These are phyloP conservation scores for Metschnikowia chrysomelidarum DNA, from an alignment of 805 yeast genomes.

Conservation along the genomic window DNA sequence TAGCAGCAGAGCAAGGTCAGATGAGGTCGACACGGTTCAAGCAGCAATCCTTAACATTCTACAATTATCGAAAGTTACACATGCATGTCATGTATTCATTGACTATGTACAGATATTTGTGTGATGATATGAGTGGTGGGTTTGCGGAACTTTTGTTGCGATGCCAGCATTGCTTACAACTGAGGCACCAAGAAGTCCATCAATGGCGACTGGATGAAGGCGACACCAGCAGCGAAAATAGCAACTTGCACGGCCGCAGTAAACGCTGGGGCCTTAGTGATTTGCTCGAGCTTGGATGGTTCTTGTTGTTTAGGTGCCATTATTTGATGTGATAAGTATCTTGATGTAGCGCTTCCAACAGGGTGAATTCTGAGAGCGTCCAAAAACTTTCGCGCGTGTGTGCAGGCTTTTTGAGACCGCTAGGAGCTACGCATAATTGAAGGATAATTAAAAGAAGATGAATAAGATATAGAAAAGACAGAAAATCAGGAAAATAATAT, in stretches of 20 bases:
- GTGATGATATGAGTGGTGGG: not conserved
- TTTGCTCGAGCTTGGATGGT: conserved; percentile 42
- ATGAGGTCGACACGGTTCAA: too few species aligned
- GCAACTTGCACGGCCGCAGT: conserved; percentile 62
- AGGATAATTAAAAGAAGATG: too few species aligned
- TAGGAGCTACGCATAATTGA: too few species aligned
- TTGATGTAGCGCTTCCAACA: too few species aligned
- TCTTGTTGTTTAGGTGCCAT: conserved; percentile 20
- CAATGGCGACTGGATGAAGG: conserved; percentile 71
- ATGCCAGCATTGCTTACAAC: conserved; percentile 27
- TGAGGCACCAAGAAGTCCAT: conserved; percentile 85
- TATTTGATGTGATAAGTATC: too few species aligned
- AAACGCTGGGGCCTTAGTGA: conserved; percentile 63
- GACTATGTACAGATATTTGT: conserved; percentile 6
- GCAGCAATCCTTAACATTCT: too few species aligned
- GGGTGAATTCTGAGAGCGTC: too few species aligned
- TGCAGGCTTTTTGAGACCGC: conserved; percentile 12
- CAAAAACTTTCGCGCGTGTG: conserved; percentile 15
- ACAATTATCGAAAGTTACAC: too few species aligned
- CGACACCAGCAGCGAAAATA: conserved; percentile 69
- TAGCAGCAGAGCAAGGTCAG: too few species aligned
- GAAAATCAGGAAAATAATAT: too few species aligned
- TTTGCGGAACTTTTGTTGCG: not conserved
- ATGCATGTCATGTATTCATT: conserved; percentile 5
- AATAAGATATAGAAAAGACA: too few species aligned